Evolutionary conservation across 1,284 basidiomycete genomes (phyloP).

Genomic region (Ceraceosorus bombacis): DNA sequence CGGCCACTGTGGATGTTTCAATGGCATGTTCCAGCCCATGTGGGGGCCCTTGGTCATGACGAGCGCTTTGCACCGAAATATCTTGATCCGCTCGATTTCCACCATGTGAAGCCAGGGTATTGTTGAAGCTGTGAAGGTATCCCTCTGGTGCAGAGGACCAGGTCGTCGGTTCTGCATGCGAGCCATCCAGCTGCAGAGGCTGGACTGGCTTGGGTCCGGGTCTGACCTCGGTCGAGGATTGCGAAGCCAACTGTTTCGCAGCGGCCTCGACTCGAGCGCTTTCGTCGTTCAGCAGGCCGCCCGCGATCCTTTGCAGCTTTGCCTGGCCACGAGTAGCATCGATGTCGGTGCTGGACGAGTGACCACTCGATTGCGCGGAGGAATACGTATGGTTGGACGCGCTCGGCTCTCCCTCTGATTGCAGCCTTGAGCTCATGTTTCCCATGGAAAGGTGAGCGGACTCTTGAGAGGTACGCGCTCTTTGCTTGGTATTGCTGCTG

Average conservation of each 20-base stretch:
- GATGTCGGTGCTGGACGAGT: not conserved
- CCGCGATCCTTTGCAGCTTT: not conserved
- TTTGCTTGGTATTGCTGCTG: no score
- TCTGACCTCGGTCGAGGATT: no score
- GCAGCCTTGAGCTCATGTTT: no score
- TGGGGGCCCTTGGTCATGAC: conserved; percentile 1
- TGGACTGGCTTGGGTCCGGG: conserved; percentile 32
- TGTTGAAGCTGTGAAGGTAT: conserved; percentile 13
- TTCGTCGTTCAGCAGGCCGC: not conserved
- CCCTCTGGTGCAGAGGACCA: conserved; percentile 32
- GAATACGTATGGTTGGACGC: no score
- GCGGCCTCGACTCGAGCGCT: not conserved
- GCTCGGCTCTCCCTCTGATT: no score
- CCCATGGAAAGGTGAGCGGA: no score
- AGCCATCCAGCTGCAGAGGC: conserved; percentile 5
- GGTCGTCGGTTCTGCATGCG: conserved; percentile 11
- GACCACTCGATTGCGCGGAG: not conserved
- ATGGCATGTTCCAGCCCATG: conserved; percentile 10
- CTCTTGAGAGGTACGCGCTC: no score
- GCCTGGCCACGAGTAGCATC: not conserved
- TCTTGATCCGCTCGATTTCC: not conserved
- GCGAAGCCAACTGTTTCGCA: not conserved
- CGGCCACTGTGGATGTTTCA: conserved; percentile 27
- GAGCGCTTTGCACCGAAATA: no score
- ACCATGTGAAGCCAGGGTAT: conserved; percentile 19